Percentiles rank a stretch among this genome's conserved stretches.
Conservation (phyloP, 2,329 filamentous ascomycete species). For the Daldinia sp. region DNA sequence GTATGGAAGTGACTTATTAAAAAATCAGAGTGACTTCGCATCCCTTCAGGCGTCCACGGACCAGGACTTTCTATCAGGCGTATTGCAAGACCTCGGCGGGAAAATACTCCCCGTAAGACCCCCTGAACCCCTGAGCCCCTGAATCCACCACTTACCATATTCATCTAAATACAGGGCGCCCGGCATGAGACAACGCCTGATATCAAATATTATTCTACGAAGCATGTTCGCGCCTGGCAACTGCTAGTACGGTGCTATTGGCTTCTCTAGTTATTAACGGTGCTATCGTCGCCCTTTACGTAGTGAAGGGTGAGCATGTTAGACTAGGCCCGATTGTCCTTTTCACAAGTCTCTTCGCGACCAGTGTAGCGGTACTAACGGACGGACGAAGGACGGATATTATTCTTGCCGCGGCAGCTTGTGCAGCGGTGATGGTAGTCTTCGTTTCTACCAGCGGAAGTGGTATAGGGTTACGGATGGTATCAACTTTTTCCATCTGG, state of each 20-base stretch:
- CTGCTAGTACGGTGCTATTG: neutral
- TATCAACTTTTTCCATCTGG: too few species aligned
- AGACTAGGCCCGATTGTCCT: neutral
- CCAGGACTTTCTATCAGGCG: neutral
- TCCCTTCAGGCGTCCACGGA: neutral
- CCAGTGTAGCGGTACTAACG: conserved; percentile 1
- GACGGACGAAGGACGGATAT: conserved; percentile 3
- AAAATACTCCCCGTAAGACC: neutral
- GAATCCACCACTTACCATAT: neutral
- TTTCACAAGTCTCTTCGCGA: neutral
- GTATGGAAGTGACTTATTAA: neutral
- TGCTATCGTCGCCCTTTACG: neutral
- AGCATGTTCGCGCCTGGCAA: neutral
- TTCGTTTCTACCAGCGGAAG: conserved; percentile 1
- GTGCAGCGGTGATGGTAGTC: conserved; percentile 1
- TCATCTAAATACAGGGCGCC: neutral
- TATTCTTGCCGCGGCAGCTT: conserved; percentile 1
- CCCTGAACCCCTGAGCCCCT: neutral
- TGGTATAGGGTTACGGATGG: neutral
- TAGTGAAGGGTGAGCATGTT: neutral
- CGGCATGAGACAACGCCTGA: neutral
- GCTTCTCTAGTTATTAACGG: neutral
- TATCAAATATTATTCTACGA: neutral
- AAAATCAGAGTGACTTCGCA: neutral
- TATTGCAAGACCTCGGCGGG: neutral